Evolutionary conservation across 306 rosid genomes (phyloP).

Genomic region (Rosa lucieae): DNA sequence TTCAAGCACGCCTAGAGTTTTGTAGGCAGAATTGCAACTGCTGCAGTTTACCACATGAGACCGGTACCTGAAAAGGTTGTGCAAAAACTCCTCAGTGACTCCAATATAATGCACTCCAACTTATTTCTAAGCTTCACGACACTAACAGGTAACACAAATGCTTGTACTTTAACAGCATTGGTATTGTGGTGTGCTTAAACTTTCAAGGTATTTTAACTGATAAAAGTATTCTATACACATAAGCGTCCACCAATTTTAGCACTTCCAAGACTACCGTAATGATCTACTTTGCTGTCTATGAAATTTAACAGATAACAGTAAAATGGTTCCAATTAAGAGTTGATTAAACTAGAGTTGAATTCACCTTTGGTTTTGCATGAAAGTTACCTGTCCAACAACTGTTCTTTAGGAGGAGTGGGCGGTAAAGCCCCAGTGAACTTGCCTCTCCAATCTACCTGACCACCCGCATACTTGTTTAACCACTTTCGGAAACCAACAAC

Average conservation of each 20-base stretch:
- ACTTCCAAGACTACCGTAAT: not conserved
- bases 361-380: conserved; percentile 7
- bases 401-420: conserved; percentile 77
- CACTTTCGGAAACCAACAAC: conserved; percentile 84
- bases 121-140: not conserved
- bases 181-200: not conserved
- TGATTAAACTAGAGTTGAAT: not conserved
- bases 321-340: not conserved
- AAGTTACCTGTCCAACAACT: conserved; percentile 79
- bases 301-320: not conserved
- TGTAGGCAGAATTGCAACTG: conserved; percentile 77
- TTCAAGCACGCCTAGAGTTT: conserved; percentile 62
- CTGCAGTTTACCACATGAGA: conserved; percentile 78
- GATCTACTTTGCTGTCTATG: not conserved
- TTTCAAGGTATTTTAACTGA: not conserved
- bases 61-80: conserved; percentile 57
- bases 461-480: conserved; percentile 75
- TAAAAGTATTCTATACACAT: not conserved
- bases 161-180: not conserved
- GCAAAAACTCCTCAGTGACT: not conserved
- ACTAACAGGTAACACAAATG: not conserved
- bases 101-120: not conserved
- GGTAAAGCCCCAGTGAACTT: conserved; percentile 70
- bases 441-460: conserved; percentile 88
- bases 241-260: not conserved